Base-by-base conservation (phyloP, 2,329 filamentous ascomycete genomes). In the Thielaviopsis populi region DNA sequence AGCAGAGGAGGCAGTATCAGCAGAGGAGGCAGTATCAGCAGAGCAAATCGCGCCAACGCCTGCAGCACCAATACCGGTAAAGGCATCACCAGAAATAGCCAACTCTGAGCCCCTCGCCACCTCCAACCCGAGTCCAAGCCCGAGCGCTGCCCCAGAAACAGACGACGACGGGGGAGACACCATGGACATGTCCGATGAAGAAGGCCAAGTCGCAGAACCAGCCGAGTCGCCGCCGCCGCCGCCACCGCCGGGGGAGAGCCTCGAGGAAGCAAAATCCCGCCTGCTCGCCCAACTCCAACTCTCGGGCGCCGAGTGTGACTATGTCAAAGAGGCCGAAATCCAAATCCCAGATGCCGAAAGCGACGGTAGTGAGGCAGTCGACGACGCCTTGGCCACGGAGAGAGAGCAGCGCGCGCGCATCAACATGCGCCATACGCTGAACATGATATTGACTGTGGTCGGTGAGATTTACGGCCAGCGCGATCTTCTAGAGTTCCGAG, bases 401-500 rank as follows among this genome's bases (percentile, higher is more conserved):
- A 68, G 67, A 2, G 69, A 70, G 2, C 69, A 68, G 42, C 72
- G 76, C n/a, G 72, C 72, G 46, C 75, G 74, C 46, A 73, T 77
- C 69, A 83, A 80, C 71, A 79, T 78, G 76, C 78, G 82, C 33
- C 86, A 84, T n/a, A 91, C 90, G 48, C 78, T 96, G 41, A 91
- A 95, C 74, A 95, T 95, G 89, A 89, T 96, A 62, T 77, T 96
- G 68, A 94, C 89, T 0, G 80, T 96, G 42, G 86, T 88, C 59
- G 91, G 90, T 69, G 91, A 96, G 74, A 84, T 88, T 68, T 97
- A 91, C 74, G 91, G 92, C 1, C 92, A 97, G 74, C 80, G 86
- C 68, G 92, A 97, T 73, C 74, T 96, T 67, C 79, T 96, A 59
- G 84, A 88, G 69, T 88, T 86, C 67, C 82, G 90, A 65, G 82